Evolutionary conservation across 345 rosid species (phyloP), one percentile per base, ranked within the genome.

Genomic region (Pistacia integerrima): DNA sequence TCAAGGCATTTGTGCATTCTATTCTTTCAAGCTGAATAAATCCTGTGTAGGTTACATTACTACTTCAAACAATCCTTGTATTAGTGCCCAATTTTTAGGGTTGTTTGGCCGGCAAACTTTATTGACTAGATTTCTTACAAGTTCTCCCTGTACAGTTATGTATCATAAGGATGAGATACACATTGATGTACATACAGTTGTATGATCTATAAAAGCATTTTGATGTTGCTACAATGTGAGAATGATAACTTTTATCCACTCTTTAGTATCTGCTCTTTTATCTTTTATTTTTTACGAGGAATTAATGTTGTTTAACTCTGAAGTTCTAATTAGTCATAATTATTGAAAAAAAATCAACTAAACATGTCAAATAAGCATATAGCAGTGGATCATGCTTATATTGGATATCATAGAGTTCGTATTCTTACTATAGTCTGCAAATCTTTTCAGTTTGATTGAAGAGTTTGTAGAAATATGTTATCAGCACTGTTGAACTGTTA

Each of bases 1-100:
- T 56, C 48, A 74, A 46, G 77, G 75, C 38, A 73, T 69, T 44
- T 81, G 83, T 78, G 75, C 74, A 74, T 77, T 80, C 68, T 73
- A 85, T 86, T 89, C 84, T 84, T 82, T 73, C 8, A 17, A 30
- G 74, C 64, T 76, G 83, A 72, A 80, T 16, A 36, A 67, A 41
- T 44, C 57, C 64, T 49, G 3, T 74, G 9, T 69, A 72, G 65
- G 51, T 54, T 56, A 46, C 33, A 58, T 70, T 69, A 69, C 46
- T 66, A 67, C 60, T 51, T 51, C 70, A 10, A 75, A 74, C 56
- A 73, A 70, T 52, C 41, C 18, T 69, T 4, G 74, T 49, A 11
- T 8, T 30, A 11, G 20, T 2, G 36, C 44, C 33, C 73, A 44
- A 57, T 17, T 38, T 11, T 25, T 13, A 12, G 67, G 49, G 72